Conservation (phyloP, 2,329 filamentous ascomycete species). For the Ceratocystis smalleyi region DNA sequence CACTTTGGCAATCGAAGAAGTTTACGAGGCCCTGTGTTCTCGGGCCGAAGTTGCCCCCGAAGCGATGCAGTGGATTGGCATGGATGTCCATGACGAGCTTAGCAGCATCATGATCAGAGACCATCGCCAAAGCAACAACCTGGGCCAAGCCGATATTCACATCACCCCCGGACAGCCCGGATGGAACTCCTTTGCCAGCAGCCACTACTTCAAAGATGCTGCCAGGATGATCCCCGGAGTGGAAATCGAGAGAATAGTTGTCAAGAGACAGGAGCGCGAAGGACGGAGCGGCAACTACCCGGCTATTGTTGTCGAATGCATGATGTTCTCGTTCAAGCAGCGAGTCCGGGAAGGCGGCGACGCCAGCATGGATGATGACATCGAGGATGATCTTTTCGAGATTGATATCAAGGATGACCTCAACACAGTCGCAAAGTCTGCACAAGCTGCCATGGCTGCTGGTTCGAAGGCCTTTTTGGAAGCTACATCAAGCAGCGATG, state of each 20-base stretch:
- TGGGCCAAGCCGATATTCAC: neutral
- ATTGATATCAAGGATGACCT: no score
- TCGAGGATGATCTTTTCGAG: no score
- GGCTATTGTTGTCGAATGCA: no score
- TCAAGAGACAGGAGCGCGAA: neutral
- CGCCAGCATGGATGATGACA: no score
- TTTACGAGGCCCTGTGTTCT: neutral
- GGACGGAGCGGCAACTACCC: no score
- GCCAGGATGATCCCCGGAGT: neutral
- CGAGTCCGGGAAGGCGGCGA: no score
- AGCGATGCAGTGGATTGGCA: neutral
- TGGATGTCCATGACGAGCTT: neutral
- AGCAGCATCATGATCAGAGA: neutral
- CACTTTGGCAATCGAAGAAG: neutral
- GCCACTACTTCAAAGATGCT: neutral
- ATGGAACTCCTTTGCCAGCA: neutral
- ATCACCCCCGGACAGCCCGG: neutral
- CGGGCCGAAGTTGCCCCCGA: neutral
- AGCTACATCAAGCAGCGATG: no score
- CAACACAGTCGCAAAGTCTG: no score
- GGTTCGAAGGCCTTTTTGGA: no score
- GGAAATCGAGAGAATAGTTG: neutral
- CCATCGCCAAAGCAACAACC: neutral
- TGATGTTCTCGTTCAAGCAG: no score
- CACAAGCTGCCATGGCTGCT: no score